These are phyloP conservation scores for Mortierella claussenii DNA, from an alignment of 192 early-diverging fungal genomes.

Conservation along the genomic window DNA sequence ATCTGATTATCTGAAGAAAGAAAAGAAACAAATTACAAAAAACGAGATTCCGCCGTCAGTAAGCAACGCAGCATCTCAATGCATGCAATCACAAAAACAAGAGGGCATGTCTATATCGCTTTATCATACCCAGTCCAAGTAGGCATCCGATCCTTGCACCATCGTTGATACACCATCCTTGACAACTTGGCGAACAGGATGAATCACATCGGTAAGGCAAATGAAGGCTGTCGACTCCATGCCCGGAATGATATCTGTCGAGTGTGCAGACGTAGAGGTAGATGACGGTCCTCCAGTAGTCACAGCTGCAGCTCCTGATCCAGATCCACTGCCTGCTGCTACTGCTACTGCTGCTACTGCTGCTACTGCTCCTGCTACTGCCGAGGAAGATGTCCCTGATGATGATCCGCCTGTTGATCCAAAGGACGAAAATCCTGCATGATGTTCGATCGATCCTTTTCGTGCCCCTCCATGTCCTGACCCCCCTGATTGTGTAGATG, in stretches of 20 bases:
- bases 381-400: no score
- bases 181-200: conserved; percentile 36
- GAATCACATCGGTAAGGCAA: conserved; percentile 45
- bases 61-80: no score
- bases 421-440: no score
- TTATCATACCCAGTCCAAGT: conserved; percentile 50
- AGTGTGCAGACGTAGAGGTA: background rate
- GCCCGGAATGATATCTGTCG: conserved; percentile 34
- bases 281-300: conserved; percentile 3
- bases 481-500: background rate
- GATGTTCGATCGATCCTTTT: no score
- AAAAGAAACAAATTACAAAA: no score
- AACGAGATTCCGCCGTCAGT: no score
- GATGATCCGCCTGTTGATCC: no score
- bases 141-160: conserved; percentile 50
- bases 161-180: conserved; percentile 39
- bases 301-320: conserved; percentile 3
- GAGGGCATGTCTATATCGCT: no score
- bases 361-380: no score
- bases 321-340: background rate
- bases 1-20: conserved; percentile 33
- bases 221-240: conserved; percentile 51
- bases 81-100: no score
- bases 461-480: no score
- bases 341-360: background rate